Evolutionary conservation across 768 basidiomycete species (phyloP).

Genomic region (Leucogyrophana mollusca): DNA sequence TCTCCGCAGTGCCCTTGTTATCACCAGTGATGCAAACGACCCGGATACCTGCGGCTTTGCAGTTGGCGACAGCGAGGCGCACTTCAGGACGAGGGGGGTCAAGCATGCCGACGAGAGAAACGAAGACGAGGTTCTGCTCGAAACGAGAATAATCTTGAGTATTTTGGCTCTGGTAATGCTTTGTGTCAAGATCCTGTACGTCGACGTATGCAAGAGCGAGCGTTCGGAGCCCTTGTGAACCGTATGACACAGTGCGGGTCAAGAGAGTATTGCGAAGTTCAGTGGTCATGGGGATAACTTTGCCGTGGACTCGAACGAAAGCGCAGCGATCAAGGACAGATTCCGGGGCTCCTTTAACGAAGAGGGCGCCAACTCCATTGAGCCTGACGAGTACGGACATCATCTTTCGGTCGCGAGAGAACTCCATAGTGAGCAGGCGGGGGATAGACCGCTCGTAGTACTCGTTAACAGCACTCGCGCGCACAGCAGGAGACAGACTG

Average conservation of each 20-base stretch:
- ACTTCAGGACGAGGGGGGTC: conserved; percentile 98
- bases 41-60: conserved; percentile 89
- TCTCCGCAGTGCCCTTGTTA: conserved; percentile 97
- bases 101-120: conserved; percentile 95
- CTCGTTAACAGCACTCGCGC: conserved; percentile 84
- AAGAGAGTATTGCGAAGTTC: conserved; percentile 60
- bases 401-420: conserved; percentile 97
- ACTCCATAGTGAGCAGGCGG: conserved; percentile 93
- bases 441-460: conserved; percentile 73
- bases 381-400: conserved; percentile 92
- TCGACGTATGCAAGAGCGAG: conserved; percentile 89
- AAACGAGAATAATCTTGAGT: conserved; percentile 84
- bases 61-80: conserved; percentile 80
- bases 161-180: conserved; percentile 80
- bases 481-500: conserved; percentile 52
- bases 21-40: conserved; percentile 98
- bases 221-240: conserved; percentile 80
- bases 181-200: conserved; percentile 69
- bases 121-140: conserved; percentile 90
- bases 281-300: conserved; percentile 61
- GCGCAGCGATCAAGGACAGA: conserved; percentile 89
- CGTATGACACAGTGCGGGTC: conserved; percentile 69
- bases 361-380: conserved; percentile 69
- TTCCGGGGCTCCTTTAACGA: conserved; percentile 97
- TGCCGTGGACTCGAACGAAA: conserved; percentile 64